Base-by-base conservation (phyloP, 2,329 filamentous ascomycete genomes). In the Phyllosticta citriasiana region DNA sequence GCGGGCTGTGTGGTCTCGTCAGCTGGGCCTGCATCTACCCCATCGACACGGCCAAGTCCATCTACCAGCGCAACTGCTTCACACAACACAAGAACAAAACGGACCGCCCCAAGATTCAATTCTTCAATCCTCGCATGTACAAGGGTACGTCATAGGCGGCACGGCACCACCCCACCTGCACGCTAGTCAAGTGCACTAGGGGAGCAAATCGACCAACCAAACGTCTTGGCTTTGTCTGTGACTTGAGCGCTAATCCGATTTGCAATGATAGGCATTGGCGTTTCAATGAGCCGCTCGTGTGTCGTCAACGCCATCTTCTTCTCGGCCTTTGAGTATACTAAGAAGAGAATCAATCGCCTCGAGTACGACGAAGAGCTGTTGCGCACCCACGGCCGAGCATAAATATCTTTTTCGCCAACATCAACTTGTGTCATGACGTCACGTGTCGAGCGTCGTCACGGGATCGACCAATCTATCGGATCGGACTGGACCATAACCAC, bases 231-330 rank as follows among this genome's bases (percentile, higher is more conserved):
- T 33, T 30, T 56, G 26, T 56, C 54, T 7, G 27, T 30, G 35
- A 47, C 25, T 22, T 22, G 25, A 30, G 22, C 14, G 33, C 62
- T 10, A 54, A 50, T 9, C 5, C 8, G 10, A 12, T 25, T 50
- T 47, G 4, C n/a, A n/a, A n/a, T n/a, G 40, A 16, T 60, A 78
- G 77, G 78, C 30, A 80, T 95, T 2, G 88, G 86, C 24, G 89
- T 94, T 26, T 92, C 88, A 47, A 92, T 94, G 85, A 82, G 84
- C 66, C 85, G 90, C 61, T 92, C 89, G 12, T 91, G 88, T 68
- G 80, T 90, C 58, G 86, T 94, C 67, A 95, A 95, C 72, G 89
- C 89, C 66, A 88, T 95, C 68, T 95, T 95, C 80, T 95, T 95
- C 77, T 91, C 88, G 53, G 88, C 86, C 50, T 95, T 94, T 71